phyloP scores from a whole-genome alignment of 306 rosid species.

The Mucuna pruriens region DNA sequence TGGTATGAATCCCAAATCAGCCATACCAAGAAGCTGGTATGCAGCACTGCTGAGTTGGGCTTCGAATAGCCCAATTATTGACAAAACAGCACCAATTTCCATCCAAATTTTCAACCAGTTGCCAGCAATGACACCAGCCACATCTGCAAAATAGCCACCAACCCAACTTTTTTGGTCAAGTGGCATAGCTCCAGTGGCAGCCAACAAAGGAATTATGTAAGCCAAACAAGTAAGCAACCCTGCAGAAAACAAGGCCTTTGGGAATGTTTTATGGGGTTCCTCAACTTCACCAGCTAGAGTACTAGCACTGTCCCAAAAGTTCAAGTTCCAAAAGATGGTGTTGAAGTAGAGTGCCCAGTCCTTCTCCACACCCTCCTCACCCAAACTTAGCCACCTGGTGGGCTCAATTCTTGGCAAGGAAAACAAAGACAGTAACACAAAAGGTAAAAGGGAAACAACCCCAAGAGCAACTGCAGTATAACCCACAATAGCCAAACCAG shows the following conservation, averaged over 20 bases:
- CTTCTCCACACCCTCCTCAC: slow-evolving; percentile 48
- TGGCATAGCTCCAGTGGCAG: slow-evolving; percentile 53
- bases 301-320: slow-evolving; percentile 78
- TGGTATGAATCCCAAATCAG: slow-evolving; percentile 74
- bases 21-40: slow-evolving; percentile 79
- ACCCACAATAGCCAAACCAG: slow-evolving; percentile 66
- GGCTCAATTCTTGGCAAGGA: slow-evolving; percentile 69
- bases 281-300: slow-evolving; percentile 70
- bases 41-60: slow-evolving; percentile 84
- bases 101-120: slow-evolving; percentile 79
- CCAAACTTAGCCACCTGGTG: slow-evolving; percentile 53
- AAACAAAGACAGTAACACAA: slow-evolving; percentile 46
- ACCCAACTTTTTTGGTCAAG: slow-evolving; percentile 52
- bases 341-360: slow-evolving; percentile 62
- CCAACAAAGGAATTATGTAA: slow-evolving; percentile 57
- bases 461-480: slow-evolving; percentile 59
- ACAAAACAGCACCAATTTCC: slow-evolving; percentile 73
- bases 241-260: slow-evolving; percentile 58
- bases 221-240: slow-evolving; percentile 59
- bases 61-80: slow-evolving; percentile 68
- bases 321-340: slow-evolving; percentile 73
- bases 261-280: slow-evolving; percentile 56
- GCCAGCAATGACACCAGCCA: slow-evolving; percentile 66
- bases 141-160: slow-evolving; percentile 60
- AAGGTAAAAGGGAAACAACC: slow-evolving; percentile 61